phyloP scores from a whole-genome alignment of 768 basidiomycete genomes.

The Amanita exitialis region DNA sequence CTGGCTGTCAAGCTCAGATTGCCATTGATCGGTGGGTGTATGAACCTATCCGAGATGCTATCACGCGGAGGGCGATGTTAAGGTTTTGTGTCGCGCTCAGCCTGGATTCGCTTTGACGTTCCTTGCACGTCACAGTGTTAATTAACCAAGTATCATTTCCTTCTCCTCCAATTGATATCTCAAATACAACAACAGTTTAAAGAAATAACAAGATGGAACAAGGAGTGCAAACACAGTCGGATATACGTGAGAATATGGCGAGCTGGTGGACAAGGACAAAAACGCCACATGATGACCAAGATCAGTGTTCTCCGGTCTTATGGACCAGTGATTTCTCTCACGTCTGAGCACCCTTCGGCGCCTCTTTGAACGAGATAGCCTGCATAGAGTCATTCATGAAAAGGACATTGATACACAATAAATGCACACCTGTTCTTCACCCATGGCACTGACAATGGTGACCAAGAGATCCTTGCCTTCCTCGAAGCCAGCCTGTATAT shows the following conservation, averaged over 20 bases:
- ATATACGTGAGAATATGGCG: not conserved
- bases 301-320: not conserved
- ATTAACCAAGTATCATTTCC: not conserved
- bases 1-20: too few species aligned
- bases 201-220: not conserved
- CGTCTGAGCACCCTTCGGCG: slow-evolving; percentile 49
- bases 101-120: too few species aligned
- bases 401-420: not conserved
- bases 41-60: too few species aligned
- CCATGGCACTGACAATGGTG: slow-evolving; percentile 85
- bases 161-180: slow-evolving; percentile 3
- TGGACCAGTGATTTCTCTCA: not conserved
- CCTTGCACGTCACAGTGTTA: too few species aligned
- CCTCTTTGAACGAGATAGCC: slow-evolving; percentile 86
- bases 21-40: too few species aligned
- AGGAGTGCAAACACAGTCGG: slow-evolving; percentile 1
- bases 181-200: slow-evolving; percentile 5
- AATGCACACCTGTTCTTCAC: slow-evolving; percentile 68
- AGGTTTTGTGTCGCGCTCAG: too few species aligned
- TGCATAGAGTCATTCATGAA: slow-evolving; percentile 15
- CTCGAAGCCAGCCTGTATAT: slow-evolving; percentile 66
- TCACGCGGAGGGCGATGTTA: too few species aligned
- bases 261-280: not conserved
- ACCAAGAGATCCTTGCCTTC: slow-evolving; percentile 82
- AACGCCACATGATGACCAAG: not conserved